phyloP scores from a whole-genome alignment of 140 eudicot genomes.

The Oenanthe javanica region DNA sequence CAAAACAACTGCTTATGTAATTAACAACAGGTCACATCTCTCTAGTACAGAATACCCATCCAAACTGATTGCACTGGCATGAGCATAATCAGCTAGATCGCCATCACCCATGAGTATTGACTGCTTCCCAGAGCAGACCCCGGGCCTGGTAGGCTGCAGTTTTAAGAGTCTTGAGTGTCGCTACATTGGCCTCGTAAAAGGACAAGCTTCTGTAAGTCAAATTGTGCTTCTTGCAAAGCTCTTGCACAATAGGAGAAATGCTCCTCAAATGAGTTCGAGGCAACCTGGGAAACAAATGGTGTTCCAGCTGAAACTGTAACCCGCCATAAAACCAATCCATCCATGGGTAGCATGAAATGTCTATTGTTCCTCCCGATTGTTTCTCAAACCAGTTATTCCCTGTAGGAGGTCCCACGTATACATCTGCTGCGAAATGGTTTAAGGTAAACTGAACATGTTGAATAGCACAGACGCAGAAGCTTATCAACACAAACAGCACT shows the following conservation, averaged over 20 bases:
- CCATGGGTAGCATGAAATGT: conserved; percentile 7
- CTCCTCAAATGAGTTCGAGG: conserved; percentile 7
- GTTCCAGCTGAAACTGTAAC: conserved; percentile 6
- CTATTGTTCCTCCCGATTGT: conserved; percentile 2
- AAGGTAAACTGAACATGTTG: conserved; percentile 3
- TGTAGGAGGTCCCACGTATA: conserved; percentile 1
- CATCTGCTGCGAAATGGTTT: conserved; percentile 1
- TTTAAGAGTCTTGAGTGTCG: not conserved
- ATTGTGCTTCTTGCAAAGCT: conserved; percentile 7
- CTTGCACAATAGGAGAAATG: conserved; percentile 1
- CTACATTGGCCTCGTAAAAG: conserved; percentile 5
- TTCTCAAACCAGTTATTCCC: conserved; percentile 6
- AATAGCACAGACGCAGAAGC: conserved; percentile 5
- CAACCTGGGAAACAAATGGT: conserved; percentile 6
- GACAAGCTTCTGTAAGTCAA: not conserved
- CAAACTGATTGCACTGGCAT: not conserved
- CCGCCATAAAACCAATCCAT: conserved; percentile 8
- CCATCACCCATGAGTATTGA: not conserved
- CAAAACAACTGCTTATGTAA: not conserved
- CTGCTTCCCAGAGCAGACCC: conserved; percentile 4
- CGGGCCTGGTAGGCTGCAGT: conserved; percentile 3
- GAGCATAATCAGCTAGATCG: not conserved
- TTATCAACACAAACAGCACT: not conserved
- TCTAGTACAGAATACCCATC: not conserved
- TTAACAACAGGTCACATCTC: not conserved